A percentile compares a stretch with the other conserved stretches of the same genome.
Evolutionary conservation across 75 land plant species (phyloP).

Genomic region (Pinus tabuliformis): DNA sequence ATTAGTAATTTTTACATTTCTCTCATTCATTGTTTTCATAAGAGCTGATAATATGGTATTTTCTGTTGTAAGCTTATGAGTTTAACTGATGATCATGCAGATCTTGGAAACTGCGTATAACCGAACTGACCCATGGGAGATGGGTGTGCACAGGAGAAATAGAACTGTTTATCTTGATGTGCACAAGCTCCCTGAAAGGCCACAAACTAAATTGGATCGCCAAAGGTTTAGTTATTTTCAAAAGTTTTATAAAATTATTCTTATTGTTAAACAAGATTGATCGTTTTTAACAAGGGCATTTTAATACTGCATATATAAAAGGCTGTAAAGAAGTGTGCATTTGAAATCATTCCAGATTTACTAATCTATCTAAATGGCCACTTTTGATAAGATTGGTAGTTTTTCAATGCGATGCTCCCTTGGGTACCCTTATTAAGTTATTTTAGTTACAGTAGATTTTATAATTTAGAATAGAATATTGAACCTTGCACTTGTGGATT

Average conservation of each 20-base stretch:
- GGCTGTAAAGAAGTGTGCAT: neutral
- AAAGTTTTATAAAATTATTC: neutral
- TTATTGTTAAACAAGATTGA: neutral
- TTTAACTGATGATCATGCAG: constrained; percentile 29
- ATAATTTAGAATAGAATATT: no score
- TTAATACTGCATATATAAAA: neutral
- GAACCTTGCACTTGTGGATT: no score
- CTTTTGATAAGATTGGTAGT: no score
- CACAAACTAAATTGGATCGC: constrained; percentile 69
- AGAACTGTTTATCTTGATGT: constrained; percentile 97
- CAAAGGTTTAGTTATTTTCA: constrained; percentile 43
- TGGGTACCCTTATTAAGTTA: no score
- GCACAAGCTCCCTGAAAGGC: constrained; percentile 86
- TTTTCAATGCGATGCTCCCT: no score
- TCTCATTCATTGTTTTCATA: neutral
- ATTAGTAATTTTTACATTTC: neutral
- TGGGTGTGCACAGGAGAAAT: constrained; percentile 95
- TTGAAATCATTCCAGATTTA: neutral
- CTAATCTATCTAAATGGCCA: neutral
- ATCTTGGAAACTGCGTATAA: constrained; percentile 91
- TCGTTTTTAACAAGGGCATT: neutral
- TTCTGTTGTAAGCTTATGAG: neutral
- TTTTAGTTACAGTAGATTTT: no score
- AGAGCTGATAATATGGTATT: neutral
- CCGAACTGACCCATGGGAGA: constrained; percentile 92